Base-by-base conservation (phyloP, 1,284 basidiomycete genomes). In the Flammula alnicola region DNA sequence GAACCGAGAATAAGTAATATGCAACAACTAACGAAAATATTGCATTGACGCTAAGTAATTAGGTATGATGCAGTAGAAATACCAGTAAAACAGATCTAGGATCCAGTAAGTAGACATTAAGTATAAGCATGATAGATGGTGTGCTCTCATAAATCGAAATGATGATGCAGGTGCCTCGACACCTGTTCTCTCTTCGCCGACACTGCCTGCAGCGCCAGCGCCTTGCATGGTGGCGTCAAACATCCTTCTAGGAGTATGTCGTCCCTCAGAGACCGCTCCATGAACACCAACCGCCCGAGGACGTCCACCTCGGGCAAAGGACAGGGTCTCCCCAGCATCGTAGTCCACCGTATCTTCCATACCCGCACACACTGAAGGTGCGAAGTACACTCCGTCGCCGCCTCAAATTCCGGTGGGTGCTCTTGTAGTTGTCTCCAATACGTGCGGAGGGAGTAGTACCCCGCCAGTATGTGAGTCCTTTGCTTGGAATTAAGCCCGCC, bases 131-230 rank as follows among this genome's bases (percentile, higher is more conserved):
- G 38, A 58, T 49, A 16, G 61, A 56, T 23, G 57, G 47, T 37
- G 64, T 56, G 27, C 65, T 66, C 26, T 60, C 51, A 65, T 36
- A 70, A 44, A 57, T 69, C 68, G 45, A 70, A 70, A 53, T 70
- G 65, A 49, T 70, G 68, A 40, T 65, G 62, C 16, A 70, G 54
- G 45, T 65, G 60, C 40, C 60, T 61, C 25, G 63, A 60, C 35
- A 69, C 54, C 46, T 55, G 52, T 33, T 61, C 59, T 40, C 61
- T 48, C 44, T 56, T 64, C 41, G 44, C 50, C 44, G 54, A 49
- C 25, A 70, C 46, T 35, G 58, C 58, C 23, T 49, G 49, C 33
- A 70, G 49, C n/a, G 65, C 66, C 17, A 27, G 38, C 22, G 30
- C 40, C 42, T 59, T 49, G 54, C 68, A 70, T n/a, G 45, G 60